A percentile compares a stretch with the other conserved stretches of the same genome.
These are phyloP conservation scores for Oehlia diaphana DNA, from an alignment of 192 early-diverging fungal genomes.

Conservation along the genomic window DNA sequence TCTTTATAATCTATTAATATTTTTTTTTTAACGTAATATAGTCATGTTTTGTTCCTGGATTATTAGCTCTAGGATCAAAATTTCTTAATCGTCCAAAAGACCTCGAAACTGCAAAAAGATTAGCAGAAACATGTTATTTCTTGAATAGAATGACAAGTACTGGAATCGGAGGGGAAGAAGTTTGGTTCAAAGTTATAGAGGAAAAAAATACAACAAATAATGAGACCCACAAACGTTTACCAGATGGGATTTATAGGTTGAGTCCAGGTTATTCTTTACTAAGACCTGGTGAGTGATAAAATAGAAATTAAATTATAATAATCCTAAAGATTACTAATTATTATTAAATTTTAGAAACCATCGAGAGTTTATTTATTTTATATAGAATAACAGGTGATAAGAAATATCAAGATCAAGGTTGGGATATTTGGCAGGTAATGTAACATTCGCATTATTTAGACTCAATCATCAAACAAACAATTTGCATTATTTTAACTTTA, in stretches of 20 bases:
- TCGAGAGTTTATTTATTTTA: slow-evolving; percentile 75
- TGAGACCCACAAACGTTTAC: slow-evolving; percentile 22
- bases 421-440: slow-evolving; percentile 61
- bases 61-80: slow-evolving; percentile 46
- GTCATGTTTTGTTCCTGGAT: slow-evolving; percentile 58
- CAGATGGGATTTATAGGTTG: neutral
- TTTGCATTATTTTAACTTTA: too few species aligned
- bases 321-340: too few species aligned
- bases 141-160: slow-evolving; percentile 46
- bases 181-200: slow-evolving; percentile 21
- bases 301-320: neutral
- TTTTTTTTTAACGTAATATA: slow-evolving; percentile 18
- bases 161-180: slow-evolving; percentile 53
- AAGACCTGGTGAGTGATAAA: neutral
- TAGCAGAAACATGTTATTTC: slow-evolving; percentile 51
- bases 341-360: slow-evolving; percentile 46
- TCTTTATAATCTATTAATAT: slow-evolving; percentile 18
- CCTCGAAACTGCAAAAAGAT: slow-evolving; percentile 35
- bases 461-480: too few species aligned
- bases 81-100: slow-evolving; percentile 41
- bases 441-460: too few species aligned
- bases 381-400: slow-evolving; percentile 69
- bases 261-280: neutral
- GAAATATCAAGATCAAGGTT: slow-evolving; percentile 67
- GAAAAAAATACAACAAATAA: neutral